Evolutionary conservation across 345 rosid genomes (phyloP).

Genomic region (Noccaea caerulescens): DNA sequence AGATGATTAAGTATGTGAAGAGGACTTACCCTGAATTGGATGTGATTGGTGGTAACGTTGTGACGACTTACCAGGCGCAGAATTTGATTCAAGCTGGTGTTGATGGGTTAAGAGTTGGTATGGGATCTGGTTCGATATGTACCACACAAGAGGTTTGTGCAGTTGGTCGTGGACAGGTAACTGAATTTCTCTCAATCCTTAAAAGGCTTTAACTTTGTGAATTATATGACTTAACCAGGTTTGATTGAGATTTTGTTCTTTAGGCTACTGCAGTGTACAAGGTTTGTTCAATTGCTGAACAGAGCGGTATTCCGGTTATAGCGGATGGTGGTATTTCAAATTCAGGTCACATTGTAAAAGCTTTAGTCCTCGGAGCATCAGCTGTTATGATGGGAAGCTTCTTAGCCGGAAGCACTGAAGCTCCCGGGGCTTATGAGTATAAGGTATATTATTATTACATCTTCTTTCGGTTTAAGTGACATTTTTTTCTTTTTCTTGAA

Average conservation of each 20-base stretch:
- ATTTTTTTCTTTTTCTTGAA: background rate
- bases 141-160: slow-evolving; percentile 98
- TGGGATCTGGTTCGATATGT: slow-evolving; percentile 97
- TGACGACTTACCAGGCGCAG: slow-evolving; percentile 81
- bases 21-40: slow-evolving; percentile 71
- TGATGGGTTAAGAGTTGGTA: slow-evolving; percentile 86
- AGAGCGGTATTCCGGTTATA: slow-evolving; percentile 75
- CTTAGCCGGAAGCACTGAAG: slow-evolving; percentile 91
- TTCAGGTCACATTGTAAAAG: slow-evolving; percentile 96
- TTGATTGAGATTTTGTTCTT: slow-evolving; percentile 12
- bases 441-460: slow-evolving; percentile 56
- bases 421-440: slow-evolving; percentile 74
- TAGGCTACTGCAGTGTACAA: slow-evolving; percentile 98
- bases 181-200: slow-evolving; percentile 1
- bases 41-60: slow-evolving; percentile 91
- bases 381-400: slow-evolving; percentile 98
- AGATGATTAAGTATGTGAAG: slow-evolving; percentile 79
- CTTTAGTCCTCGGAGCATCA: slow-evolving; percentile 87
- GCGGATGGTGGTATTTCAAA: slow-evolving; percentile 98
- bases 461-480: slow-evolving; percentile 15
- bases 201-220: slow-evolving; percentile 9
- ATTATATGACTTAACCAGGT: background rate
- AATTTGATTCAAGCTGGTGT: slow-evolving; percentile 84
- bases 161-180: slow-evolving; percentile 95
- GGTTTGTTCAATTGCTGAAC: slow-evolving; percentile 78